phyloP scores from a whole-genome alignment of 2,329 filamentous ascomycete genomes.

The Thielaviopsis euricoi region DNA sequence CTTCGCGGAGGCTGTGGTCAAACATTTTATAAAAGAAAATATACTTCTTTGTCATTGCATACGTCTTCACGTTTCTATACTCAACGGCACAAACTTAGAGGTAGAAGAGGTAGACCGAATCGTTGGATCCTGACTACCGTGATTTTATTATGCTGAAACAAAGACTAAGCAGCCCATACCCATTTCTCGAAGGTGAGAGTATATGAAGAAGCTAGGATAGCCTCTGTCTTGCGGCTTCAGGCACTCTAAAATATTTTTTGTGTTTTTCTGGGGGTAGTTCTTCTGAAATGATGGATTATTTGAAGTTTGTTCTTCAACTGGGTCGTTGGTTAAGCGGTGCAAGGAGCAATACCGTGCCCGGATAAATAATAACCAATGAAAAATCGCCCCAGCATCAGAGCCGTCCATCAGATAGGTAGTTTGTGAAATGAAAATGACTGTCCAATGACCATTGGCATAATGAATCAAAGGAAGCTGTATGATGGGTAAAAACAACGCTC shows the following conservation, averaged over 20 bases:
- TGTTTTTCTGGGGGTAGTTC: no score
- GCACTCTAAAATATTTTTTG: not conserved
- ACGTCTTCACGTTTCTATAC: not conserved
- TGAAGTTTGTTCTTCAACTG: not conserved
- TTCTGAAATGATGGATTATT: not conserved
- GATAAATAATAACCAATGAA: not conserved
- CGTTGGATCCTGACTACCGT: not conserved
- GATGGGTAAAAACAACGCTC: not conserved
- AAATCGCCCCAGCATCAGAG: not conserved
- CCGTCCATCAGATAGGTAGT: not conserved
- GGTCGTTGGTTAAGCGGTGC: slow-evolving; percentile 1
- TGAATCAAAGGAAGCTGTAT: not conserved
- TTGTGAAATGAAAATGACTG: not conserved
- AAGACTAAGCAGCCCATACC: not conserved
- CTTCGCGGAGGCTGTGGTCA: not conserved
- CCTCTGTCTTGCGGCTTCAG: not conserved
- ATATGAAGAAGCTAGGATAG: not conserved
- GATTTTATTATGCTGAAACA: not conserved
- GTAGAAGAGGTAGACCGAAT: not conserved
- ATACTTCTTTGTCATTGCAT: not conserved
- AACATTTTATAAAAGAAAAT: not conserved
- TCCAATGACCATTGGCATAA: not conserved
- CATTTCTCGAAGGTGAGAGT: not conserved
- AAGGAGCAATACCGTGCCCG: slow-evolving; percentile 12
- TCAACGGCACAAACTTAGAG: not conserved